These are phyloP conservation scores for Serendipita sp. DNA, from an alignment of 768 basidiomycete genomes.

Conservation along the genomic window DNA sequence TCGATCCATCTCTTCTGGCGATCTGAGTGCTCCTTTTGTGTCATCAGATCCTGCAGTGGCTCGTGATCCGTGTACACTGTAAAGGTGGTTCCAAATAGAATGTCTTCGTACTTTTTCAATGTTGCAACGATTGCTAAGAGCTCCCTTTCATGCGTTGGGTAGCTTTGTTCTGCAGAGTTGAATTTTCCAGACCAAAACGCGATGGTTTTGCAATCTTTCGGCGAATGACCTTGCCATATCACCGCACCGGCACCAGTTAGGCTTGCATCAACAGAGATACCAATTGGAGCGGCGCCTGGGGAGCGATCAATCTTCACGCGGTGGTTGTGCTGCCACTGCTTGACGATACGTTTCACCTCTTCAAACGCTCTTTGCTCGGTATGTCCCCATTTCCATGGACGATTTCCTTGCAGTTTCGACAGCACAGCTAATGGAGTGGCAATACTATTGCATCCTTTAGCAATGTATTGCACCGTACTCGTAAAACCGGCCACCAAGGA, in stretches of 20 bases:
- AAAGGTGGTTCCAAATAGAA: constrained; percentile 3
- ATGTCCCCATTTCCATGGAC: constrained; percentile 18
- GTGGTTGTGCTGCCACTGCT: constrained; percentile 11
- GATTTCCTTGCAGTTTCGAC: constrained; percentile 12
- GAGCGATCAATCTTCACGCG: constrained; percentile 15
- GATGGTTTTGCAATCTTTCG: constrained; percentile 20
- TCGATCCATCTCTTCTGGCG: constrained; percentile 8
- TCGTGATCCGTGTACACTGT: constrained; percentile 9
- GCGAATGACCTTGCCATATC: constrained; percentile 14
- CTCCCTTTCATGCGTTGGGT: constrained; percentile 8
- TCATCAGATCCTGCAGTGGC: constrained; percentile 5
- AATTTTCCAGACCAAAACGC: constrained; percentile 15
- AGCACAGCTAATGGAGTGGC: constrained; percentile 27
- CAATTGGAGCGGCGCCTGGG: constrained; percentile 17
- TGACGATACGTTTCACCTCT: constrained; percentile 16
- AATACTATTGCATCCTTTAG: constrained; percentile 19
- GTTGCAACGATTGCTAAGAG: constrained; percentile 8
- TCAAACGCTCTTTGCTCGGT: constrained; percentile 23
- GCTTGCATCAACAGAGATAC: constrained; percentile 19
- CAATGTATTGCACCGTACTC: constrained; percentile 26
- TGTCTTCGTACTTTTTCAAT: neutral
- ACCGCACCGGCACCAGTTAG: constrained; percentile 24
- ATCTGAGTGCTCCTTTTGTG: neutral
- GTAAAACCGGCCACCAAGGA: constrained; percentile 23
- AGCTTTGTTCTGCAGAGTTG: constrained; percentile 10